Percentiles rank a stretch among this genome's conserved stretches.
These are phyloP conservation scores for Pestalotiopsis sp. DNA, from an alignment of 2,329 filamentous ascomycete species.

Conservation along the genomic window DNA sequence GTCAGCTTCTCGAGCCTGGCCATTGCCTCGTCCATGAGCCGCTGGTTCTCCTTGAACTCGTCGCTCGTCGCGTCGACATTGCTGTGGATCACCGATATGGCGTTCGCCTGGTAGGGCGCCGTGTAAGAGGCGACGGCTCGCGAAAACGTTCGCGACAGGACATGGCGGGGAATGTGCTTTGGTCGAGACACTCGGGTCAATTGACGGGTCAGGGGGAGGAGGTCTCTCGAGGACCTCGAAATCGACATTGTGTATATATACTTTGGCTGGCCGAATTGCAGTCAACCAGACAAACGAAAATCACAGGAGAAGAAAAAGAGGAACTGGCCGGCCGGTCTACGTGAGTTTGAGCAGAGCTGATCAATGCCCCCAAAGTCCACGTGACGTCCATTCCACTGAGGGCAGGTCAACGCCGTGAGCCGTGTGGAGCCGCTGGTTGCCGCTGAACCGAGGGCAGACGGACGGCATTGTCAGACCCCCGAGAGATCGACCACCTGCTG, in stretches of 20 bases:
- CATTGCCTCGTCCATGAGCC: slow-evolving; percentile 75
- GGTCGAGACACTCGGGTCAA: slow-evolving; percentile 32
- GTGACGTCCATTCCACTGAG: slow-evolving; percentile 23
- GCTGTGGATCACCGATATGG: slow-evolving; percentile 79
- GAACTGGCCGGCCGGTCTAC: slow-evolving; percentile 15
- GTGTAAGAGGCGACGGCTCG: slow-evolving; percentile 72
- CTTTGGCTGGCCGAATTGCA: slow-evolving; percentile 11
- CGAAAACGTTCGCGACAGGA: slow-evolving; percentile 18
- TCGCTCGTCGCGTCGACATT: slow-evolving; percentile 75
- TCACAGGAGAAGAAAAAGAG: slow-evolving; percentile 15
- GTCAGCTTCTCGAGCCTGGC: slow-evolving; percentile 71
- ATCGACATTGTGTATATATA: slow-evolving; percentile 44
- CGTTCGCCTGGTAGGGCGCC: slow-evolving; percentile 76
- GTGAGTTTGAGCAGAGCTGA: neutral
- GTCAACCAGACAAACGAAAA: slow-evolving; percentile 16
- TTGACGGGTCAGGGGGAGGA: slow-evolving; percentile 45
- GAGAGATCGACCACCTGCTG: neutral
- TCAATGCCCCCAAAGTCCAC: slow-evolving; percentile 9
- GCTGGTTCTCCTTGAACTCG: slow-evolving; percentile 80
- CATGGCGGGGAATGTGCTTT: slow-evolving; percentile 30
- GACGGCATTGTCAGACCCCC: slow-evolving; percentile 3
- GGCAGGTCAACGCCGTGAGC: slow-evolving; percentile 17
- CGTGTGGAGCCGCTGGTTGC: slow-evolving; percentile 20
- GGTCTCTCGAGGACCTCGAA: slow-evolving; percentile 46
- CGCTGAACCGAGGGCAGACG: slow-evolving; percentile 12